A percentile compares a stretch with the other conserved stretches of the same genome.
These are phyloP conservation scores for Phytomonas sp. DNA, from an alignment of 208 protist species.

Conservation along the genomic window DNA sequence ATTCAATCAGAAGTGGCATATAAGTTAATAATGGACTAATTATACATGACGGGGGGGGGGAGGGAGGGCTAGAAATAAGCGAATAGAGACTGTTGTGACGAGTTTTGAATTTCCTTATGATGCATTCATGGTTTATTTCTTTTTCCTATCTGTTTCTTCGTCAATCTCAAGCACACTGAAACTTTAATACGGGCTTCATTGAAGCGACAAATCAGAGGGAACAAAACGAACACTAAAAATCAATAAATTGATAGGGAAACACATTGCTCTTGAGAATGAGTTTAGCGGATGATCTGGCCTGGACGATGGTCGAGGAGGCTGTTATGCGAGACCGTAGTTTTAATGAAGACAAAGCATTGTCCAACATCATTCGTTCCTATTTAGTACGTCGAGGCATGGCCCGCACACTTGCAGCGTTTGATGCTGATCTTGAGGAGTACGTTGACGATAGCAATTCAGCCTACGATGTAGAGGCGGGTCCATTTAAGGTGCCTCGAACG, in stretches of 20 bases:
- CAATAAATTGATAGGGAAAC: constrained; percentile 9
- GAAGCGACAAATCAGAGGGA: neutral
- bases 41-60: neutral
- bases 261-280: neutral
- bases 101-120: neutral
- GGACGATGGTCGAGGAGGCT: constrained; percentile 60
- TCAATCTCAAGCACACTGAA: neutral
- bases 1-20: neutral
- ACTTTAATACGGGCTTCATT: neutral
- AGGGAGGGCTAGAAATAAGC: neutral
- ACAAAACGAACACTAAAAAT: neutral
- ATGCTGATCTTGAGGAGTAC: constrained; percentile 20
- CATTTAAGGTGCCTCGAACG: neutral
- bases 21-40: neutral
- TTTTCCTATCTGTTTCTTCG: neutral
- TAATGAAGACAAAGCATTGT: constrained; percentile 52
- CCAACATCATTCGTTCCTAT: constrained; percentile 57
- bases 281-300: constrained; percentile 20
- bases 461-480: neutral
- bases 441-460: neutral
- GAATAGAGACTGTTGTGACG: neutral
- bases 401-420: constrained; percentile 43
- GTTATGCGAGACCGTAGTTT: constrained; percentile 48
- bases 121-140: neutral
- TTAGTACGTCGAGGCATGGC: constrained; percentile 48